Evolutionary conservation across 495 filamentous ascomycete species (phyloP).

Genomic region (Terfezia boudieri): DNA sequence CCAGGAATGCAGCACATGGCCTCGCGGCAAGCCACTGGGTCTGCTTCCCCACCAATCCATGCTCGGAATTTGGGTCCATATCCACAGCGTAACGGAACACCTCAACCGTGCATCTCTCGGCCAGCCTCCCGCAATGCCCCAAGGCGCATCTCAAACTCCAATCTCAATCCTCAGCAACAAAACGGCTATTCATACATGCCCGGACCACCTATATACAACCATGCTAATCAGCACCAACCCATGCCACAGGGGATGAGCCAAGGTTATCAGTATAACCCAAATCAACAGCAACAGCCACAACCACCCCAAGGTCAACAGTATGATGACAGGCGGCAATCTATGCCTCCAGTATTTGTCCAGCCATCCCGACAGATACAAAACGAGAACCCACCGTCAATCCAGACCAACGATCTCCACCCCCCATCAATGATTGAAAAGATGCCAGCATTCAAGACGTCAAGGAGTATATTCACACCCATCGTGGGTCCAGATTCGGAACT

Average conservation of each 20-base stretch:
- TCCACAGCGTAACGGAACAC: background rate
- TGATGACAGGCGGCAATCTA: constrained; percentile 12
- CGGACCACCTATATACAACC: constrained; percentile 12
- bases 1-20: constrained; percentile 48
- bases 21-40: constrained; percentile 50
- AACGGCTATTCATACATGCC: constrained; percentile 23
- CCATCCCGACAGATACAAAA: background rate
- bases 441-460: constrained; percentile 45
- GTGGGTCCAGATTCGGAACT: background rate
- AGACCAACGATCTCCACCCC: constrained; percentile 16
- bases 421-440: constrained; percentile 37
- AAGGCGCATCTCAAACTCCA: background rate
- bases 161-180: constrained; percentile 35
- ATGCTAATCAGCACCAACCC: constrained; percentile 4
- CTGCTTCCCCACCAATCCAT: constrained; percentile 69
- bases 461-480: constrained; percentile 78
- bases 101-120: background rate
- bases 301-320: constrained; percentile 19
- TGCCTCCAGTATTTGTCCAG: constrained; percentile 11
- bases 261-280: constrained; percentile 20
- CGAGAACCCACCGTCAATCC: constrained; percentile 9
- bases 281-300: constrained; percentile 18
- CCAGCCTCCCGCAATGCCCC: constrained; percentile 31
- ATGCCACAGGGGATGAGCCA: constrained; percentile 16
- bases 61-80: background rate